Percentiles rank a stretch among this genome's conserved stretches.
Conservation (phyloP, 805 yeast genomes). For the Myxozyma sirexii region DNA sequence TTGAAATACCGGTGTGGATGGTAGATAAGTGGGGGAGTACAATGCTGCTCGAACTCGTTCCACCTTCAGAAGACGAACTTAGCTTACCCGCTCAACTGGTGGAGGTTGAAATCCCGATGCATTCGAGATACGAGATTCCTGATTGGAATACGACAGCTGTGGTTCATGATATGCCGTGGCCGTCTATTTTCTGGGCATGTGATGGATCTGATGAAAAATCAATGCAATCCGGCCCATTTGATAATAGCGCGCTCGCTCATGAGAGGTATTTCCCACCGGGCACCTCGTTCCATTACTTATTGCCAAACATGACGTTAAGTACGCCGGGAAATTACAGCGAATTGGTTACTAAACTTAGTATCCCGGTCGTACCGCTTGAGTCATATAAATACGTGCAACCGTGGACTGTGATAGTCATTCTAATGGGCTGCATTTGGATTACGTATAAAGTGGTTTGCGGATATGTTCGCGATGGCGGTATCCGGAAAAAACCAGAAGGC, state of each 20-base stretch:
- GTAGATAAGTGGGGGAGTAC: constrained; percentile 52
- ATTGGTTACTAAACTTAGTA: constrained; percentile 39
- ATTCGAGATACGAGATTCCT: constrained; percentile 56
- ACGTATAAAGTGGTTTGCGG: constrained; percentile 17
- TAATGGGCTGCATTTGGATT: constrained; percentile 36
- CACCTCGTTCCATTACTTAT: constrained; percentile 48
- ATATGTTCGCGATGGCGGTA: constrained; percentile 29
- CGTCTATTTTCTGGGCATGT: constrained; percentile 57
- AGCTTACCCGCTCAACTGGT: constrained; percentile 26
- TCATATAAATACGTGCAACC: constrained; percentile 43
- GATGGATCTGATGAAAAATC: constrained; percentile 42
- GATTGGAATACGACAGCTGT: constrained; percentile 31
- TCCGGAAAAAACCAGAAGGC: constrained; percentile 15
- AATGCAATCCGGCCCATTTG: constrained; percentile 45
- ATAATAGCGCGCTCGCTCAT: constrained; percentile 47
- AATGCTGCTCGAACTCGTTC: constrained; percentile 46
- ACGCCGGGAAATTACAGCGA: constrained; percentile 19
- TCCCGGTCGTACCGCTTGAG: constrained; percentile 50
- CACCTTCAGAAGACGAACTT: constrained; percentile 16
- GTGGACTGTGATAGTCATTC: constrained; percentile 45
- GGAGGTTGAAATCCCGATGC: constrained; percentile 49
- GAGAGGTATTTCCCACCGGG: constrained; percentile 52
- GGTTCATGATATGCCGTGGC: constrained; percentile 42
- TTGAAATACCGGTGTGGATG: constrained; percentile 59
- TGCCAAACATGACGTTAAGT: constrained; percentile 30